Evolutionary conservation across 1,139 yeast genomes (phyloP), one percentile per base, ranked within the genome.

Genomic region (Hansenula sp.): DNA sequence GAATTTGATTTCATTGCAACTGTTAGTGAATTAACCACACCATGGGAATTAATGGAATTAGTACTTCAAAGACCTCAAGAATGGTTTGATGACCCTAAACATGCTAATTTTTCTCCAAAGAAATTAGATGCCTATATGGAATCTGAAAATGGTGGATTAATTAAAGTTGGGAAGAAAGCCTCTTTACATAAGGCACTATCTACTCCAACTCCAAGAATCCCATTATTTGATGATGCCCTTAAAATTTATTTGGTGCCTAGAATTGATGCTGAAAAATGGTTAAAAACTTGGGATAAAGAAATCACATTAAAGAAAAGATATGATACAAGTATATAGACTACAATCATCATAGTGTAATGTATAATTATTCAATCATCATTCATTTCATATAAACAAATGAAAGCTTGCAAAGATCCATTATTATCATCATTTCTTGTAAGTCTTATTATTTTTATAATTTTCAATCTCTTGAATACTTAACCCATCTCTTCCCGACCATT

Each of bases 1-100:
- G 95, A 88, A 60, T 87, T 91, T 53, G 97, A 91, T 62, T 82
- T 82, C 54, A 70, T 91, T 33, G 87, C 83, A 7, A 83, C 82
- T 48, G 76, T 86, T 13, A 77, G 93, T 47, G 95, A 87, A 58
- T 66, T 84, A 40, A 67, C 81, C 2, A 77, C 93, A 0, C 80
- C 88, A 1, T 55, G 63, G 18, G 90, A 84, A 38, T 57, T 84
- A 16, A 65, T 84, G 54, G 77, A 67, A 55, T 61, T 75, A 55
- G 77, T 76, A 34, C 73, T 78, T 66, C 71, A 83, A 42, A 72
- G 89, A 54, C 89, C 93, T 3, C 76, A 76, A 10, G 78, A 77
- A 41, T 90, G 90, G 85, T 87, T 84, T 59, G 74, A 75, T 19
- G 79, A 78, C 45, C 81, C 81, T 5, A 77, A 74, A 49, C 89